Percentiles rank a stretch among this genome's conserved stretches.
These are phyloP conservation scores for Rhizophora apiculata DNA, from an alignment of 345 rosid genomes.

Conservation along the genomic window DNA sequence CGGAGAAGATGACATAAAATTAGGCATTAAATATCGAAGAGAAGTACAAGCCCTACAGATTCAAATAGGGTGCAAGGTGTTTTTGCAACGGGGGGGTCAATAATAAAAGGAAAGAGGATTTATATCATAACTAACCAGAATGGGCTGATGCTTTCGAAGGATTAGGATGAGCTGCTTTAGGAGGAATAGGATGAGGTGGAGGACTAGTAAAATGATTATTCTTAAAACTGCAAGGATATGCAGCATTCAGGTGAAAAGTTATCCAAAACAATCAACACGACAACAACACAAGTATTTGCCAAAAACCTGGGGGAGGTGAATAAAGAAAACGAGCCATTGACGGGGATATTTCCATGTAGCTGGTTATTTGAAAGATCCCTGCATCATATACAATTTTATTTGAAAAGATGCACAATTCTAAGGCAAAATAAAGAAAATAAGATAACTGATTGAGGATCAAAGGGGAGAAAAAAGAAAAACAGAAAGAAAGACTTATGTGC, in stretches of 20 bases:
- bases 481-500: not conserved
- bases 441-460: not conserved
- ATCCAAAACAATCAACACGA: conserved; percentile 12
- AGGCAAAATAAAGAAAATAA: too few relatives aligned
- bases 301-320: conserved; percentile 73
- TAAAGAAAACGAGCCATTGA: conserved; percentile 74
- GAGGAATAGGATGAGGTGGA: conserved; percentile 50
- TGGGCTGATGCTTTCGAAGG: conserved; percentile 30
- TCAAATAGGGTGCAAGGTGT: not conserved
- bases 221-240: conserved; percentile 52
- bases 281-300: conserved; percentile 11
- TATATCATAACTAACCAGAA: conserved; percentile 44
- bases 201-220: conserved; percentile 25
- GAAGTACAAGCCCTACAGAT: not conserved
- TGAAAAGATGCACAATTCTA: not conserved
- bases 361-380: conserved; percentile 80
- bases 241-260: conserved; percentile 24
- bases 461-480: not conserved
- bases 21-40: not conserved
- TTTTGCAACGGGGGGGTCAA: not conserved
- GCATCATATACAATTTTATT: conserved; percentile 27
- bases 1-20: too few relatives aligned
- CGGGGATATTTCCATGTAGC: conserved; percentile 63
- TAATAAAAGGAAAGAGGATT: conserved; percentile 5
- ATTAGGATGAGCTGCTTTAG: conserved; percentile 55